A percentile compares a stretch with the other conserved stretches of the same genome.
Conservation (phyloP, 768 basidiomycete genomes). For the Podaxis sp. region DNA sequence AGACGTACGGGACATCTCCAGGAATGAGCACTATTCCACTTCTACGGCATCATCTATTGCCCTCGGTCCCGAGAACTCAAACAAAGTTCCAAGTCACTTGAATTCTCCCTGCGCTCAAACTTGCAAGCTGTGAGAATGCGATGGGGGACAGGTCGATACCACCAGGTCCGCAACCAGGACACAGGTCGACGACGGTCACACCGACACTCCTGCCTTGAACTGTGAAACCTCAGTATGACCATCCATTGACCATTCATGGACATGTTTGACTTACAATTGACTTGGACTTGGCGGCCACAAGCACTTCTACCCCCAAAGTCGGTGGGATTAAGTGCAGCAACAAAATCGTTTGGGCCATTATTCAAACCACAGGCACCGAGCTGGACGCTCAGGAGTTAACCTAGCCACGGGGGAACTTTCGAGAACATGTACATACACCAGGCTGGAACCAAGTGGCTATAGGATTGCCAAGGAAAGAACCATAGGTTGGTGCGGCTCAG, state of each 20-base stretch:
- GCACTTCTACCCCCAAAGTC: constrained; percentile 20
- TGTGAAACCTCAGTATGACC: constrained; percentile 9
- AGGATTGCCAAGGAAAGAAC: not conserved
- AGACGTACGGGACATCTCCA: too few species aligned
- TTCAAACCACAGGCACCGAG: constrained; percentile 24
- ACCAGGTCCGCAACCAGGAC: constrained; percentile 26
- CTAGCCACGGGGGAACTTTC: not conserved
- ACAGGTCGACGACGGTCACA: constrained; percentile 28
- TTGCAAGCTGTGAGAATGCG: constrained; percentile 30
- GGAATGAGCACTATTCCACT: too few species aligned
- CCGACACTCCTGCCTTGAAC: constrained; percentile 26
- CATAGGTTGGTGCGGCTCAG: not conserved
- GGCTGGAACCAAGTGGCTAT: constrained; percentile 24
- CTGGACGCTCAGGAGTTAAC: constrained; percentile 7
- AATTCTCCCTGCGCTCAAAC: constrained; percentile 23
- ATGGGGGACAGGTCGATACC: constrained; percentile 28
- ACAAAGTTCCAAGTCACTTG: constrained; percentile 28
- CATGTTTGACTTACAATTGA: constrained; percentile 20
- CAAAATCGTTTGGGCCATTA: constrained; percentile 21
- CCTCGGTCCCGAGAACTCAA: not conserved
- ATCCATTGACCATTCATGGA: not conserved
- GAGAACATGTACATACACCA: constrained; percentile 17
- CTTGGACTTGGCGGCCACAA: constrained; percentile 24
- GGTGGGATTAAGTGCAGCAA: constrained; percentile 24
- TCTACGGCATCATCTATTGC: too few species aligned